These are phyloP conservation scores for Tulasnella sp. DNA, from an alignment of 768 basidiomycete species.

Conservation along the genomic window DNA sequence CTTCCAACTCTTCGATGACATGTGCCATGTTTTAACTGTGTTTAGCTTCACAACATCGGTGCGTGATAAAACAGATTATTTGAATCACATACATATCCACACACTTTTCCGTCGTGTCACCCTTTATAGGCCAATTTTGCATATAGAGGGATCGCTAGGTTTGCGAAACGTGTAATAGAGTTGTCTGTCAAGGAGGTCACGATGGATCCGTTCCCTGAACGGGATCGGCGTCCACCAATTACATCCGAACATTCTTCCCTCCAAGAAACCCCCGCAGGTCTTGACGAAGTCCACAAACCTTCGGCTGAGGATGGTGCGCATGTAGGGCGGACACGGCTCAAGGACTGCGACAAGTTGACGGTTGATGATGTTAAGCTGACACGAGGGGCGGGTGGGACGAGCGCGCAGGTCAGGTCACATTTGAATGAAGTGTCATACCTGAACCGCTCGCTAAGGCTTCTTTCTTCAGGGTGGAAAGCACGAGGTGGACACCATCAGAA, in stretches of 20 bases:
- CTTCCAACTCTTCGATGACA: slow-evolving; percentile 84
- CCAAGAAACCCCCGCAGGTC: not conserved
- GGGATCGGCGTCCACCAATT: not conserved
- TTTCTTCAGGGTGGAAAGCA: not conserved
- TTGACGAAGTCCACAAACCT: not conserved
- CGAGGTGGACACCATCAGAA: not conserved
- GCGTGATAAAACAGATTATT: not conserved
- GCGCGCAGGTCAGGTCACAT: too few species aligned
- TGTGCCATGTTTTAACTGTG: slow-evolving; percentile 60
- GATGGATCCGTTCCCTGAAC: slow-evolving; percentile 6
- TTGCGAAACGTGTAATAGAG: slow-evolving; percentile 13
- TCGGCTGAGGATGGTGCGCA: not conserved
- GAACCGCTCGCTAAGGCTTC: not conserved
- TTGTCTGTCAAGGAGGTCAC: not conserved
- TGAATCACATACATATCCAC: not conserved
- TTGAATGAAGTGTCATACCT: too few species aligned
- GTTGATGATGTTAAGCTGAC: not conserved
- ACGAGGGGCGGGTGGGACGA: not conserved
- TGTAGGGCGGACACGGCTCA: not conserved
- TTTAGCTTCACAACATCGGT: slow-evolving; percentile 50
- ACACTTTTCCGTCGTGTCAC: not conserved
- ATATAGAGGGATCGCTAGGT: slow-evolving; percentile 8
- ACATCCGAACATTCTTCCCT: not conserved
- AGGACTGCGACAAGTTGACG: not conserved
- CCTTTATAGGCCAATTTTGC: slow-evolving; percentile 10